phyloP scores from a whole-genome alignment of 2,329 filamentous ascomycete species.

The Calcarisporium arbuscula region DNA sequence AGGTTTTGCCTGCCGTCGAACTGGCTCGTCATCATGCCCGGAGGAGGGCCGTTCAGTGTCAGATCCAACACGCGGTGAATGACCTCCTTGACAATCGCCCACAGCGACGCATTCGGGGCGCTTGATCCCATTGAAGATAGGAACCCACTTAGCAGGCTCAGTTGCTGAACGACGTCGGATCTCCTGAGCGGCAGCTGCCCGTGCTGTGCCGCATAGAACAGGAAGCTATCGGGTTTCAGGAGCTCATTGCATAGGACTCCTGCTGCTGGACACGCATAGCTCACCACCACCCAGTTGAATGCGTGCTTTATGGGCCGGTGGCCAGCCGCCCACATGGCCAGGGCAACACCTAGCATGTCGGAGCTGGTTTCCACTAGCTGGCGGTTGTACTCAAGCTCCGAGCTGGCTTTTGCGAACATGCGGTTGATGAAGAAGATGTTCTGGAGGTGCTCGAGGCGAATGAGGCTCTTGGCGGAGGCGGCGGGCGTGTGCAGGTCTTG shows the following conservation, averaged over 20 bases:
- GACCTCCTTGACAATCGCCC: constrained; percentile 28
- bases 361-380: constrained; percentile 34
- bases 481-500: no score
- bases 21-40: not conserved
- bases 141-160: constrained; percentile 42
- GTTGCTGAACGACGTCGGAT: constrained; percentile 42
- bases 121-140: constrained; percentile 39
- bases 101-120: constrained; percentile 39
- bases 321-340: constrained; percentile 40
- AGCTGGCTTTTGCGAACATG: constrained; percentile 38
- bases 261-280: constrained; percentile 37
- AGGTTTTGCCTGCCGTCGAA: no score
- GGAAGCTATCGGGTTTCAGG: no score
- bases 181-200: constrained; percentile 27
- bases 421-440: constrained; percentile 53
- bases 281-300: constrained; percentile 42
- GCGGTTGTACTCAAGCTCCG: constrained; percentile 28
- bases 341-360: constrained; percentile 37
- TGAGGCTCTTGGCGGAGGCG: constrained; percentile 38
- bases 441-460: constrained; percentile 43
- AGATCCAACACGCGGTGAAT: constrained; percentile 41
- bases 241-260: constrained; percentile 43
- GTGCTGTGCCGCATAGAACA: no score
- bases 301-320: constrained; percentile 33
- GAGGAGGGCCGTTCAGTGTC: constrained; percentile 17